Conservation (phyloP, 2,329 filamentous ascomycete genomes). For the Fusarium concolor region DNA sequence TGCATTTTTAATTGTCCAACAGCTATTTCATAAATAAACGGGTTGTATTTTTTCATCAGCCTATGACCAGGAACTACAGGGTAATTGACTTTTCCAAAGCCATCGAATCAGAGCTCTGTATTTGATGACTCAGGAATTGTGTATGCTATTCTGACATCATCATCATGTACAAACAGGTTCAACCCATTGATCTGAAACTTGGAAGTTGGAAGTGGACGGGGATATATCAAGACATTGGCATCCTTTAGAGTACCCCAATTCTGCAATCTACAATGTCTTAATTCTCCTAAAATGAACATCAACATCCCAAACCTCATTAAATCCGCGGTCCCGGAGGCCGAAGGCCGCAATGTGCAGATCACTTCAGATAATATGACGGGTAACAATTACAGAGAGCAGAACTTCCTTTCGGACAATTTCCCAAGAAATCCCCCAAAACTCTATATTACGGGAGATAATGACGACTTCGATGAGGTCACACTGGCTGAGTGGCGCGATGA, state of each 20-base stretch:
- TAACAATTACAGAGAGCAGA: slow-evolving; percentile 54
- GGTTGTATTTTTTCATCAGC: no score
- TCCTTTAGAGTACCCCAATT: rapidly evolving
- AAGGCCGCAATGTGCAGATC: slow-evolving; percentile 49
- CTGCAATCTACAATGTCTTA: neutral
- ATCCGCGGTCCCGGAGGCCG: slow-evolving; percentile 47
- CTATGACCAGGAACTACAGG: neutral
- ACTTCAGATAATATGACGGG: slow-evolving; percentile 47
- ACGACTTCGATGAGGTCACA: slow-evolving; percentile 55
- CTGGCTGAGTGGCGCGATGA: slow-evolving; percentile 56
- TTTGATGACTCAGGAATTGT: slow-evolving; percentile 9
- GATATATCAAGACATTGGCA: slow-evolving; percentile 7
- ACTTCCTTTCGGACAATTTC: slow-evolving; percentile 57
- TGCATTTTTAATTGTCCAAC: no score
- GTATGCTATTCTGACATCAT: slow-evolving; percentile 30
- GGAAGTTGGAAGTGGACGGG: slow-evolving; percentile 30
- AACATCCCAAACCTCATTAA: slow-evolving; percentile 49
- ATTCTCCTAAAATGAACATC: slow-evolving; percentile 39
- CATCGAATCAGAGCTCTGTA: rapidly evolving
- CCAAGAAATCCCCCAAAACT: slow-evolving; percentile 53
- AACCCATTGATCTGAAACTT: slow-evolving; percentile 22
- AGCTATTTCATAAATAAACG: no score
- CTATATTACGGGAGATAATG: slow-evolving; percentile 57
- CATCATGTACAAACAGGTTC: slow-evolving; percentile 23
- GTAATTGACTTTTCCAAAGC: neutral